phyloP scores from a whole-genome alignment of 75 land plant species.

The Larix kaempferi region DNA sequence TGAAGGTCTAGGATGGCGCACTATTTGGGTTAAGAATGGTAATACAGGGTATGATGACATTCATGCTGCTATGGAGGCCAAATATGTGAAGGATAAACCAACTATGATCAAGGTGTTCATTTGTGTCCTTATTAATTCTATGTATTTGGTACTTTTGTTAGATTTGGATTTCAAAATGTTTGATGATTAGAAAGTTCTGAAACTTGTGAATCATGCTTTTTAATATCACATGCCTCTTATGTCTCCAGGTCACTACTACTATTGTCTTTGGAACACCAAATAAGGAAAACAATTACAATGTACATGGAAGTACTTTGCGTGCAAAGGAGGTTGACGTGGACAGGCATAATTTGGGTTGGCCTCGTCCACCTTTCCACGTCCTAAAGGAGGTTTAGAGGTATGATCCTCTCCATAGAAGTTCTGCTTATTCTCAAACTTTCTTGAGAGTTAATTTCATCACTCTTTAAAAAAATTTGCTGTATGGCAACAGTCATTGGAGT shows the following conservation, averaged over 20 bases:
- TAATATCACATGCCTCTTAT: not conserved
- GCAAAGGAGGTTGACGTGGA: slow-evolving; percentile 95
- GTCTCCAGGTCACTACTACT: slow-evolving; percentile 72
- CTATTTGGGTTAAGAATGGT: slow-evolving; percentile 81
- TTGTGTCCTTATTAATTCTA: not conserved
- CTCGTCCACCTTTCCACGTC: slow-evolving; percentile 81
- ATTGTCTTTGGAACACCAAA: slow-evolving; percentile 96
- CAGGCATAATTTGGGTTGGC: slow-evolving; percentile 83
- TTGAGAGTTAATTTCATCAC: not conserved
- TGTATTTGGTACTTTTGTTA: not conserved
- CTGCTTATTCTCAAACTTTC: slow-evolving; percentile 2
- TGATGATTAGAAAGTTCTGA: not conserved
- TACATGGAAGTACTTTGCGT: slow-evolving; percentile 72
- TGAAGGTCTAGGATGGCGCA: slow-evolving; percentile 95
- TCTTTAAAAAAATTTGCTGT: not conserved
- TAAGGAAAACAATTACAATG: slow-evolving; percentile 89
- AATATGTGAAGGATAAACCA: slow-evolving; percentile 39
- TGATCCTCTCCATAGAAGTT: not conserved
- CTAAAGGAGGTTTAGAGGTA: slow-evolving; percentile 94
- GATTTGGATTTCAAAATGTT: not conserved
- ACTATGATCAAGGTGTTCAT: slow-evolving; percentile 44
- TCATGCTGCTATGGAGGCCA: slow-evolving; percentile 31
- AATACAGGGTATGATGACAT: slow-evolving; percentile 37
- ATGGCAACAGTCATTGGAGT: slow-evolving; percentile 77
- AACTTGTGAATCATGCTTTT: not conserved